Conservation (phyloP, 306 rosid species). For the Glycine tomentella region DNA sequence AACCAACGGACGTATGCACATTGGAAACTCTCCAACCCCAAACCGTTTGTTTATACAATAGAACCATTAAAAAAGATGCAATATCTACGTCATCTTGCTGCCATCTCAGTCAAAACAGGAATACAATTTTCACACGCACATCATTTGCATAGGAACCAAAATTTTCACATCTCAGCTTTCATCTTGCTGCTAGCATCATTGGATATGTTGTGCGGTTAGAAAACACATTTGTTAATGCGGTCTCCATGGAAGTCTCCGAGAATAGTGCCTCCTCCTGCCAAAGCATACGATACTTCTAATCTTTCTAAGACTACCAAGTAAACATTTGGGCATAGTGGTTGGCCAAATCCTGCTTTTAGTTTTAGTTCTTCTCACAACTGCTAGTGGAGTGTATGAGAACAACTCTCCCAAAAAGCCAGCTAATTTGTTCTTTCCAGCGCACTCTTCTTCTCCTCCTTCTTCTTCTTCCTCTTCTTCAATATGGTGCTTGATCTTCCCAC, state of each 20-base stretch:
- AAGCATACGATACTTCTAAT: conserved; percentile 57
- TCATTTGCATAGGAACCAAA: neutral
- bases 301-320: conserved; percentile 70
- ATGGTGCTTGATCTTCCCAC: conserved; percentile 45
- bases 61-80: conserved; percentile 10
- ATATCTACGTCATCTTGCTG: conserved; percentile 17
- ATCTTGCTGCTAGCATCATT: neutral
- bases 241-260: conserved; percentile 48
- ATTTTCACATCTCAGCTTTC: conserved; percentile 25
- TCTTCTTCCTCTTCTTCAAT: conserved; percentile 30
- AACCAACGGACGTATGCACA: neutral
- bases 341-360: conserved; percentile 46
- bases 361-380: conserved; percentile 48
- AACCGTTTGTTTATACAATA: neutral
- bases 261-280: conserved; percentile 53
- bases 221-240: neutral
- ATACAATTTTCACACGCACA: neutral
- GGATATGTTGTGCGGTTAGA: neutral
- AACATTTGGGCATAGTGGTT: conserved; percentile 53
- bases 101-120: conserved; percentile 14
- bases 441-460: conserved; percentile 29
- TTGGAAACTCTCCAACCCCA: neutral
- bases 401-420: conserved; percentile 60
- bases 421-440: conserved; percentile 47
- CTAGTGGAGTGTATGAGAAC: conserved; percentile 57